These are phyloP conservation scores for Botrytis porri DNA, from an alignment of 2,329 filamentous ascomycete species.

Conservation along the genomic window DNA sequence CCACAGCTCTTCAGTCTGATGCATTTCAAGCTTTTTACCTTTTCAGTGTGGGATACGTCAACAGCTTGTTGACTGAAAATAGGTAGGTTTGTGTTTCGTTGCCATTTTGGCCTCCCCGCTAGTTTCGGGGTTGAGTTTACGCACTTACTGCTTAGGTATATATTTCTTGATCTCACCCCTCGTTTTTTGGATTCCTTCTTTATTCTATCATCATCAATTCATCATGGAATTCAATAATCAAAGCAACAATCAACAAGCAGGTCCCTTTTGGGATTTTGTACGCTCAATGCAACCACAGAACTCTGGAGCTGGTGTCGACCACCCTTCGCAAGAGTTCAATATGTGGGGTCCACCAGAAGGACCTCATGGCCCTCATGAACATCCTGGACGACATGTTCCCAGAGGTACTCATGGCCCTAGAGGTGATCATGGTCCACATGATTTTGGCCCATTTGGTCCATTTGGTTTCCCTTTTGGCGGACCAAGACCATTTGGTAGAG, in stretches of 20 bases:
- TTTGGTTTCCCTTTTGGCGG: slow-evolving; percentile 17
- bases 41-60: not conserved
- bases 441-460: not conserved
- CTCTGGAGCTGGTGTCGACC: slow-evolving; percentile 34
- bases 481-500: slow-evolving; percentile 14
- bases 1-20: slow-evolving; percentile 9
- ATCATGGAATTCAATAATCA: slow-evolving; percentile 36
- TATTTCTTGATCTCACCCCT: not conserved
- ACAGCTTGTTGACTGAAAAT: slow-evolving; percentile 1
- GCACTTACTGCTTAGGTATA: slow-evolving; percentile 17
- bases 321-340: slow-evolving; percentile 25
- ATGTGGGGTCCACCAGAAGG: slow-evolving; percentile 19
- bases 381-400: slow-evolving; percentile 25
- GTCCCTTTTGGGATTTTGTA: slow-evolving; percentile 36
- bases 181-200: not conserved
- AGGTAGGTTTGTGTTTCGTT: slow-evolving; percentile 5
- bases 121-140: slow-evolving; percentile 10
- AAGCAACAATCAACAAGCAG: slow-evolving; percentile 22
- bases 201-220: slow-evolving; percentile 21
- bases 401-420: not conserved
- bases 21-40: not conserved
- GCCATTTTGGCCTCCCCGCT: slow-evolving; percentile 9
- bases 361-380: not conserved
- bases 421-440: not conserved
- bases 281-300: slow-evolving; percentile 30